Evolutionary conservation across 441 rosid species (phyloP).

Genomic region (Breynia disticha): DNA sequence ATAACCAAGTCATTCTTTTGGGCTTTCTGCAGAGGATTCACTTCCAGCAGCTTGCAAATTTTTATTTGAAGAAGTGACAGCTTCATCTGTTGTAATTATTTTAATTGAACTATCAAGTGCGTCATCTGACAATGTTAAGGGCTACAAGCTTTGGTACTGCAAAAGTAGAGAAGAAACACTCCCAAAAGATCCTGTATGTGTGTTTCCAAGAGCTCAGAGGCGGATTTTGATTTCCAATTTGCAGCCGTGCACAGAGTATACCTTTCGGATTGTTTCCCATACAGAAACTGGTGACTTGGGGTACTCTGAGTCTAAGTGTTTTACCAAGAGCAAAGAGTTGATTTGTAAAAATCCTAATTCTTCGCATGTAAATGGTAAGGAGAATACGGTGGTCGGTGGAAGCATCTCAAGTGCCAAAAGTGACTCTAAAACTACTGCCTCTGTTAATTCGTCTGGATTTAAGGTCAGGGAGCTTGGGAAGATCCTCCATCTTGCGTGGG

Average conservation of each 20-base stretch:
- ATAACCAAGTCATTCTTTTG: conserved; percentile 9
- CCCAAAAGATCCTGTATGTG: conserved; percentile 45
- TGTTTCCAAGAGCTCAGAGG: conserved; percentile 61
- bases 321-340: conserved; percentile 79
- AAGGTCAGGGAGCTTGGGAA: conserved; percentile 68
- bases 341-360: conserved; percentile 31
- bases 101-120: conserved; percentile 54
- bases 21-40: conserved; percentile 45
- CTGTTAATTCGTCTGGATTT: conserved; percentile 44
- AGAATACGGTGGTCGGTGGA: conserved; percentile 28
- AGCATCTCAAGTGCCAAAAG: conserved; percentile 31
- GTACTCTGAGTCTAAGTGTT: conserved; percentile 81
- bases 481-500: conserved; percentile 56
- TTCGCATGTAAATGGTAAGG: conserved; percentile 25
- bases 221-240: conserved; percentile 73
- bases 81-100: conserved; percentile 54
- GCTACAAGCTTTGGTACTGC: conserved; percentile 88
- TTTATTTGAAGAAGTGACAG: conserved; percentile 69
- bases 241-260: conserved; percentile 79
- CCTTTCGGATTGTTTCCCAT: conserved; percentile 66
- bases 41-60: conserved; percentile 91
- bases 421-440: conserved; percentile 24
- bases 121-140: conserved; percentile 39
- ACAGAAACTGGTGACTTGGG: conserved; percentile 61
- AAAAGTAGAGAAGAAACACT: conserved; percentile 57